Evolutionary conservation across 306 rosid genomes (phyloP).

Genomic region (Corylus heterophylla): DNA sequence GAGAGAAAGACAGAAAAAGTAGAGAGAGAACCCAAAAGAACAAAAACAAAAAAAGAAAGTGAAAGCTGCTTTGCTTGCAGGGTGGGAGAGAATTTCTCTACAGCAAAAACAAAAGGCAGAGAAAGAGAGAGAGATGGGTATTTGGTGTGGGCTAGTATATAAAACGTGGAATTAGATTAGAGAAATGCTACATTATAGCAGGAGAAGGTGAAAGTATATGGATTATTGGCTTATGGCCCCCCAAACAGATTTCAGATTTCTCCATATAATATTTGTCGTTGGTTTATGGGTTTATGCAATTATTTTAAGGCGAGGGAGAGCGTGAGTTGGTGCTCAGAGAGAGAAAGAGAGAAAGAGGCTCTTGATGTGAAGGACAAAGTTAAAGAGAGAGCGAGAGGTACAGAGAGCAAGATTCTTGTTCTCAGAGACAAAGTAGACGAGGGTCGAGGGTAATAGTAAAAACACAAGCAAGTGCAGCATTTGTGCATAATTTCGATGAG

Average conservation of each 20-base stretch:
- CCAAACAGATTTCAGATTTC: background rate
- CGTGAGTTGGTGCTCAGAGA: background rate
- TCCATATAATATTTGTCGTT: conserved; percentile 13
- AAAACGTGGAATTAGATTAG: conserved; percentile 22
- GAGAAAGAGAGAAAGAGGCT: background rate
- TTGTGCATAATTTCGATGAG: conserved; percentile 15
- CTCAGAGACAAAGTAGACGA: conserved; percentile 20
- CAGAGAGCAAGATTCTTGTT: background rate
- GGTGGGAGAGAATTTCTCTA: conserved; percentile 56
- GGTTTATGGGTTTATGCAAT: background rate
- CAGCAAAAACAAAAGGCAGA: background rate
- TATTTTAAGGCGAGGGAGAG: conserved; percentile 8
- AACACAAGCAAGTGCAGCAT: conserved; percentile 9
- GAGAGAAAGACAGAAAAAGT: conserved; percentile 6
- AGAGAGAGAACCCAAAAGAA: conserved; percentile 3
- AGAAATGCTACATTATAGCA: conserved; percentile 10
- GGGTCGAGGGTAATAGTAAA: background rate
- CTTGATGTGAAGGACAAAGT: too few species aligned
- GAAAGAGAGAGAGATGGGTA: conserved; percentile 10
- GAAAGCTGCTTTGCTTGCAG: conserved; percentile 68
- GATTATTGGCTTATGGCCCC: background rate
- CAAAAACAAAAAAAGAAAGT: conserved; percentile 22
- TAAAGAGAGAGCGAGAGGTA: conserved; percentile 1
- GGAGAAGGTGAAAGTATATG: conserved; percentile 30
- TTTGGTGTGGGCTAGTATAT: conserved; percentile 11